These are phyloP conservation scores for Chrysanthemum makinoi DNA, from an alignment of 129 eudicot genomes.

Conservation along the genomic window DNA sequence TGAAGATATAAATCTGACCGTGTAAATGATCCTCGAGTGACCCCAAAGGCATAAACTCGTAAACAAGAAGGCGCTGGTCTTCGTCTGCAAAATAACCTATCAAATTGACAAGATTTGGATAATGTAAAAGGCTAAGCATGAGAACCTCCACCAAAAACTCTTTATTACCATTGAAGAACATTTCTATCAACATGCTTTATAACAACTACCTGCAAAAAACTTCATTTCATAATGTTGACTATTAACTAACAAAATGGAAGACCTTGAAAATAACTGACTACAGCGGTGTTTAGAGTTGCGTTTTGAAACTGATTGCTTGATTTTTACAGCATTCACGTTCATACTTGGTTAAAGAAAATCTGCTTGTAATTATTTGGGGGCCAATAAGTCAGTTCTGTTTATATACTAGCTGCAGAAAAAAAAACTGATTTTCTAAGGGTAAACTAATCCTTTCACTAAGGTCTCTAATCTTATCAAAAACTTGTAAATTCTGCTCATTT, in stretches of 20 bases:
- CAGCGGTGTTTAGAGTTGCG: neutral
- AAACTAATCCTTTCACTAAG: neutral
- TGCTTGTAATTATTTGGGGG: no score
- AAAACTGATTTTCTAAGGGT: no score
- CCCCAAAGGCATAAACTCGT: constrained; percentile 94
- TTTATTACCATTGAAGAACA: constrained; percentile 88
- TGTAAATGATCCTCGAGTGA: constrained; percentile 94
- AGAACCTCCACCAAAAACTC: constrained; percentile 94
- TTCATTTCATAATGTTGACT: constrained; percentile 12
- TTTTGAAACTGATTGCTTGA: neutral
- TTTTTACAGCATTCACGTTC: neutral
- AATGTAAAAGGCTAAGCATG: constrained; percentile 94
- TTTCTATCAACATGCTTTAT: constrained; percentile 86
- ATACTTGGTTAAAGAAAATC: no score
- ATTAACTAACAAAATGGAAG: neutral
- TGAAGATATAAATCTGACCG: constrained; percentile 45
- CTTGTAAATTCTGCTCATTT: neutral
- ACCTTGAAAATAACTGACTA: neutral
- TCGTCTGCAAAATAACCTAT: constrained; percentile 97
- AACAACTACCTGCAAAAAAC: constrained; percentile 72
- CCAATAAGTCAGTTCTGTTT: no score
- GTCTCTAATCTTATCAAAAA: neutral
- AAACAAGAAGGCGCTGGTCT: constrained; percentile 91
- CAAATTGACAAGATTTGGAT: constrained; percentile 82
- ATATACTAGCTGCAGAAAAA: no score